Conservation (phyloP, 306 rosid genomes). For the Pterocarpus macrocarpus region DNA sequence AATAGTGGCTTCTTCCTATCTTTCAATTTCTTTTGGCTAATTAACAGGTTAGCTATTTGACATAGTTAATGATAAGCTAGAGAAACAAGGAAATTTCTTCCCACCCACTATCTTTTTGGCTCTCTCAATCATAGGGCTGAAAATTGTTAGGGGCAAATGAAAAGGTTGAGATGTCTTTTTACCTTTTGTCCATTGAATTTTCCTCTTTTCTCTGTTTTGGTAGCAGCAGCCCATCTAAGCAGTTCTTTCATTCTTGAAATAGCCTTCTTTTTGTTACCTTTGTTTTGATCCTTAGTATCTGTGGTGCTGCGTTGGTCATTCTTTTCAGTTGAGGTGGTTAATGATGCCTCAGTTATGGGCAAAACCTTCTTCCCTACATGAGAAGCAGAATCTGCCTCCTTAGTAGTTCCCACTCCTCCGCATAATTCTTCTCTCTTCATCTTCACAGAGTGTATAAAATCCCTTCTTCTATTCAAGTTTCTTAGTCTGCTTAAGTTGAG, state of each 20-base stretch:
- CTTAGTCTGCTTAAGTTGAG: constrained; percentile 45
- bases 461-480: constrained; percentile 40
- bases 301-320: constrained; percentile 40
- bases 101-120: no score
- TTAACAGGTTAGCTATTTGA: background rate
- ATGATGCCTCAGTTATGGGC: constrained; percentile 63
- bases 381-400: constrained; percentile 47
- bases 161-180: background rate
- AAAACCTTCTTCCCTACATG: constrained; percentile 63
- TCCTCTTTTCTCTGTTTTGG: constrained; percentile 67
- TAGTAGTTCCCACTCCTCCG: constrained; percentile 47
- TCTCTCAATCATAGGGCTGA: no score
- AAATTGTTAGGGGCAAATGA: no score
- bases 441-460: constrained; percentile 53
- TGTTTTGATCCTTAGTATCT: constrained; percentile 50
- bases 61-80: background rate
- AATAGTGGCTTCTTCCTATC: background rate
- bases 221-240: constrained; percentile 68
- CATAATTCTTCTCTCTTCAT: constrained; percentile 65
- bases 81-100: no score
- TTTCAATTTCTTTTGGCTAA: background rate
- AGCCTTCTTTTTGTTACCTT: constrained; percentile 51
- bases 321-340: constrained; percentile 24
- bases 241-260: constrained; percentile 81
- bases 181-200: constrained; percentile 66